Conservation (phyloP, 2,329 filamentous ascomycete species). For the Calonectria leucothoes region DNA sequence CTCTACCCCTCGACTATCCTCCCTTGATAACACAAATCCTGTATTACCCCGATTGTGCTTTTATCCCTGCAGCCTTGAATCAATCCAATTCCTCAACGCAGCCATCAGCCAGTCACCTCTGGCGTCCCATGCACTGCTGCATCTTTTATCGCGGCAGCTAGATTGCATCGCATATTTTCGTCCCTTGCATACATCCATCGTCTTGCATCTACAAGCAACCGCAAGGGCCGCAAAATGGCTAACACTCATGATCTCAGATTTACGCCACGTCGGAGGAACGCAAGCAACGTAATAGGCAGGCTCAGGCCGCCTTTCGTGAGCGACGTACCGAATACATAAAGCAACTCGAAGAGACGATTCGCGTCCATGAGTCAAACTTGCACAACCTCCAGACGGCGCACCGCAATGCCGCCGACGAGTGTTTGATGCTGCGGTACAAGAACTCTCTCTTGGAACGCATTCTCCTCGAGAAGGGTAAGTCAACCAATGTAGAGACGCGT, state of each 20-base stretch:
- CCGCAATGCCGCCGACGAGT: conserved; percentile 94
- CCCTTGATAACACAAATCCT: not conserved
- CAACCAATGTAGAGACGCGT: not conserved
- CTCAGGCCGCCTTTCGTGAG: conserved; percentile 96
- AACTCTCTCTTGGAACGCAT: conserved; percentile 97
- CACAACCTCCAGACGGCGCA: conserved; percentile 95
- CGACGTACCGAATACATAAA: conserved; percentile 99
- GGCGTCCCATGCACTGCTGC: not conserved
- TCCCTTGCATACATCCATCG: not conserved
- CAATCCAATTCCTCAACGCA: not conserved
- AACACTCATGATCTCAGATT: conserved; percentile 68
- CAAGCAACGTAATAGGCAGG: conserved; percentile 97
- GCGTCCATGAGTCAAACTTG: conserved; percentile 94
- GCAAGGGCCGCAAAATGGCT: conserved; percentile 27
- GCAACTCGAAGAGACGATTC: conserved; percentile 96
- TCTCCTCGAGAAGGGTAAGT: conserved; percentile 89
- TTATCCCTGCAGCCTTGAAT: not conserved
- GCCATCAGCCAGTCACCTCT: not conserved
- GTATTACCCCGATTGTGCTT: not conserved
- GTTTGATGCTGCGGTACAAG: conserved; percentile 97
- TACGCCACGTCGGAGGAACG: conserved; percentile 99
- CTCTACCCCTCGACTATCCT: conserved; percentile 20
- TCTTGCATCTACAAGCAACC: not conserved
- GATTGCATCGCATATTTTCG: not conserved
- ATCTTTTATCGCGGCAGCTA: not conserved